Evolutionary conservation across 2,329 filamentous ascomycete species (phyloP), one percentile per base, ranked within the genome.

Genomic region (Fusarium coicis): DNA sequence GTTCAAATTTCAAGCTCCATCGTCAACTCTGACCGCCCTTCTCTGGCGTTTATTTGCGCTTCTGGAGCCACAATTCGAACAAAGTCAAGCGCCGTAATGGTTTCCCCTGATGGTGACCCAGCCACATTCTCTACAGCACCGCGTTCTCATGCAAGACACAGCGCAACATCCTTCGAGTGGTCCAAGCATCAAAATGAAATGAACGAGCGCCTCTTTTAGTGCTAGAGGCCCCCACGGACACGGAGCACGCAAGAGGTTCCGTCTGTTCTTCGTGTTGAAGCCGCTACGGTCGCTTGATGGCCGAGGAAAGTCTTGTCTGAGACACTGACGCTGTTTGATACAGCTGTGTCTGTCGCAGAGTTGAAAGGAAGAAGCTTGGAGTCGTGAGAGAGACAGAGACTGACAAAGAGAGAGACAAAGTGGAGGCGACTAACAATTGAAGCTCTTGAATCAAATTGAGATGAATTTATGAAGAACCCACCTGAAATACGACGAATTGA

Each of bases 121-220:
- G 67, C 66, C 66, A 58, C 66, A 40, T 30, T 19, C 32, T 32
- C 40, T n/a, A 56, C 67, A 59, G 57, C 58, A 70, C 42, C 23
- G 32, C 18, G 42, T 47, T 40, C 36, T 66, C 42, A 50, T 70
- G 59, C 49, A 70, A 34, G 66, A 44, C 49, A 55, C 36, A 50
- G 26, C 36, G 63, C 63, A 63, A 19, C 30, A 56, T 66, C 65
- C 66, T 19, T 43, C 30, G 18, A 43, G 44, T 57, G 68, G 68
- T 53, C 68, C 60, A 66, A 61, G 66, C 66, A 61, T 30, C 54
- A 16, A 68, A 54, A 64, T 52, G 70, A 72, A 72, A 72, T 72
- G 70, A 73, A 67, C 47, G 30, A 59, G 46, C 50, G 63, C 50
- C 30, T 64, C 44, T 69, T 70, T 39, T 70, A 70, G 68, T 37